Evolutionary conservation across 2,329 filamentous ascomycete species (phyloP).

Genomic region (Paecilomyces sp.): DNA sequence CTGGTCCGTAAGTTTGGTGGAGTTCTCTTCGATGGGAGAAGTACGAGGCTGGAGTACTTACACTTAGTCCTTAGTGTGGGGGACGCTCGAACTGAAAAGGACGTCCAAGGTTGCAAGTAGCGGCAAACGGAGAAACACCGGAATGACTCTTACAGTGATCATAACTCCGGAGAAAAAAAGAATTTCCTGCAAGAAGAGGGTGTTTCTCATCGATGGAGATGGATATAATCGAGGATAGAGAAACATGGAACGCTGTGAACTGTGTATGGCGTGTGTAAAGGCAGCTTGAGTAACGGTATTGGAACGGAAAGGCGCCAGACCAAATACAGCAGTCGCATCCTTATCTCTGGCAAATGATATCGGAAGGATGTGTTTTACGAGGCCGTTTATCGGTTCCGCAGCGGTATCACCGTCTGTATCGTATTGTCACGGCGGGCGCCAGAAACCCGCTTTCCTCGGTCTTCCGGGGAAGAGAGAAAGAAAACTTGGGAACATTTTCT

Average conservation of each 20-base stretch:
- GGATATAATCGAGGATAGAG: too few relatives aligned
- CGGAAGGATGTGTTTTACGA: background rate
- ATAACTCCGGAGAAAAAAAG: too few relatives aligned
- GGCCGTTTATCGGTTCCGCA: background rate
- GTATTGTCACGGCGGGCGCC: background rate
- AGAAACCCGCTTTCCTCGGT: background rate
- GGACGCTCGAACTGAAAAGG: background rate
- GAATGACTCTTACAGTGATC: background rate
- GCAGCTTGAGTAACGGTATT: background rate
- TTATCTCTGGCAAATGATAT: constrained; percentile 1
- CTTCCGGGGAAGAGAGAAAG: background rate
- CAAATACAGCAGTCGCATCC: background rate
- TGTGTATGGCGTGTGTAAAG: background rate
- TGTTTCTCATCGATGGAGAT: too few relatives aligned
- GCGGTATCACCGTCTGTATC: background rate
- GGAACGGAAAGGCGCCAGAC: background rate
- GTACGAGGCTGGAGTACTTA: background rate
- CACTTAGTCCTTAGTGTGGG: background rate
- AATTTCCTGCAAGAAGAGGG: too few relatives aligned
- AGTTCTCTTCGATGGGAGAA: background rate
- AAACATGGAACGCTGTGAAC: too few relatives aligned
- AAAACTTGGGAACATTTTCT: background rate
- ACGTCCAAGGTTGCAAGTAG: background rate
- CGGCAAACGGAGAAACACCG: background rate
- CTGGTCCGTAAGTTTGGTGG: background rate